Base-by-base conservation (phyloP, 495 filamentous ascomycete genomes). In the Astrocystis sublimbata region DNA sequence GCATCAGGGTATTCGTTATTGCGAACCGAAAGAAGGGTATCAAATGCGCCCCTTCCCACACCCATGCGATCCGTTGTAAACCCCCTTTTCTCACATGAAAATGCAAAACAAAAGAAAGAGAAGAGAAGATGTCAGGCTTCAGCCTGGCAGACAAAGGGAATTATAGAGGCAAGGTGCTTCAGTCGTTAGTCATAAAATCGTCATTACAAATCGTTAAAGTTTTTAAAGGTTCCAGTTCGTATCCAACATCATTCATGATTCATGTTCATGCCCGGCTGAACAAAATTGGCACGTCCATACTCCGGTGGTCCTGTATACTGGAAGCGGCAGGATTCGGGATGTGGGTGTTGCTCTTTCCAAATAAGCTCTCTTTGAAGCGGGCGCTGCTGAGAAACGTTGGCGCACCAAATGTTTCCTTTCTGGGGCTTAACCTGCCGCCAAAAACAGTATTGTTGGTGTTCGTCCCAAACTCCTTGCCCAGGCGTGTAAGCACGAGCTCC, bases 241-340 rank as follows among this genome's bases (percentile, higher is more conserved):
- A 15, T 54, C 35, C 40, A 17, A 23, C 60, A 40, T 42, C 51
- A 45, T n/a, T 40, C 38, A 26, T 41, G 12, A 81, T 38, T 43
- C 45, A 61, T 63, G 15, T 38, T 43, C 45, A 61, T 63, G 15
- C 61, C 59, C 80, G 75, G 71, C 77, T 81, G 58, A 83, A 81
- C 65, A 84, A 76, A 57, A 84, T 71, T 62, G 81, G 81, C 52
- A 83, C 81, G 63, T 75, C 76, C 66, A 81, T 62, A 47, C 76
- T 75, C 52, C 72, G 60, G 38, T 75, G 69, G 46, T 78, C 71
- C 33, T 68, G 61, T 19, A 62, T 9, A 2, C 13, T 36, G 5
- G 50, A 12, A 10, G 57, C 54, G 57, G 30, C 26, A 19, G 26
- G 26, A n/a, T 49, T 53, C 21, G 64, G 52, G 21, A 72, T 68